Base-by-base conservation (phyloP, 176 grass and related monocot genomes). In the Hsuehochloa calcarea region DNA sequence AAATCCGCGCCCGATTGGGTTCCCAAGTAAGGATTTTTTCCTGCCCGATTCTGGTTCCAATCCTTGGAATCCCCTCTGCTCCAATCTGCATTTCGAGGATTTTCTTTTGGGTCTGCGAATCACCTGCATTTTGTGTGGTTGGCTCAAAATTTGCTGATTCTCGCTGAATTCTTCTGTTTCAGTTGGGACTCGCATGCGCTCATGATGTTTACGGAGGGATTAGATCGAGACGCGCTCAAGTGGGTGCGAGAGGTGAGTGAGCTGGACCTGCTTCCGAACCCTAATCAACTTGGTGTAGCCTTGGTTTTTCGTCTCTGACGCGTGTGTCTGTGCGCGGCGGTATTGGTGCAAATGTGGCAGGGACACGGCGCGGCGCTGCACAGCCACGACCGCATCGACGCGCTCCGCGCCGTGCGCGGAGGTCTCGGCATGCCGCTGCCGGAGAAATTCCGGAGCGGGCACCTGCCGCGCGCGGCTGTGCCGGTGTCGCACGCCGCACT, bases 131-230 rank as follows among this genome's bases (percentile, higher is more conserved):
- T 78, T 58, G 56, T 55, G 72, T 70, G 65, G 1, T 3, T 31
- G 55, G 14, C 38, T 47, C 20, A 40, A 70, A 31, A 4, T 80
- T 84, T 62, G 58, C 68, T 92, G 44, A 50, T 56, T 80, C 82
- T 70, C 65, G 77, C 41, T 74, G 11, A 58, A 58, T 86, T 89
- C 46, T 49, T 39, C 60, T 8, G 84, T 87, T 88, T 82, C 78
- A 84, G 86, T 71, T 44, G 35, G 38, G 35, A 82, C 27, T 79
- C 63, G 88, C 75, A 89, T 85, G 85, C 70, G 76, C 72, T 83
- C 83, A 68, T 88, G 68, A 99, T 99, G 97, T 99, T 99, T 85
- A 94, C 93, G 25, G 97, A 99, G 82, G 97, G 97, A 19, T 68
- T 96, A 77, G 97, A 96, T 86, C 82, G 88, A 15, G 77, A 91